These are phyloP conservation scores for Zygoascus flipseniorum DNA, from an alignment of 805 yeast species.

Conservation along the genomic window DNA sequence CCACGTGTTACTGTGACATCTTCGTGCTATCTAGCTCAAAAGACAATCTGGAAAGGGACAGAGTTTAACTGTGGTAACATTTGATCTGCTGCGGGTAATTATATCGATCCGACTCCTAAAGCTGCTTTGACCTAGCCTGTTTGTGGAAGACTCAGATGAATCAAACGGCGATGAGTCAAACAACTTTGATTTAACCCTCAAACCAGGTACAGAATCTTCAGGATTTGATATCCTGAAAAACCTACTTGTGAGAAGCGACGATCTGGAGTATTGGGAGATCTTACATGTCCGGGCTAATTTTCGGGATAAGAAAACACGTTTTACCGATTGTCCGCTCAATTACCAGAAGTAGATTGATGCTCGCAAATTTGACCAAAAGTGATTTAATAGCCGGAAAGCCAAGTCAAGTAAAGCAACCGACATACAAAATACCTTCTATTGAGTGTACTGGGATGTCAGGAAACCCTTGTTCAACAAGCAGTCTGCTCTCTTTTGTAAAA, in stretches of 20 bases:
- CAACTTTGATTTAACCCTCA: conserved; percentile 10
- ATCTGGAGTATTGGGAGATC: conserved; percentile 46
- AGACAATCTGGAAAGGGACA: conserved; percentile 7
- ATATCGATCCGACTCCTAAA: conserved; percentile 34
- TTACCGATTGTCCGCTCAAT: conserved; percentile 19
- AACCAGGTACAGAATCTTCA: conserved; percentile 11
- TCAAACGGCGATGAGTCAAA: not conserved
- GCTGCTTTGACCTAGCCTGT: conserved; percentile 21
- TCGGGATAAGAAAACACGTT: conserved; percentile 17
- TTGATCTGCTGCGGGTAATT: conserved; percentile 43
- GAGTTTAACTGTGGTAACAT: conserved; percentile 27
- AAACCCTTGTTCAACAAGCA: too few species aligned
- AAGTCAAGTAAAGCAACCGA: too few species aligned
- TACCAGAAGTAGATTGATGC: conserved; percentile 12
- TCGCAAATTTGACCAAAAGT: too few species aligned
- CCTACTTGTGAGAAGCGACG: conserved; percentile 50
- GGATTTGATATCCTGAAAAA: conserved; percentile 40
- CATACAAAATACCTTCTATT: too few species aligned
- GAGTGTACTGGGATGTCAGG: too few species aligned
- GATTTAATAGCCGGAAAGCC: too few species aligned
- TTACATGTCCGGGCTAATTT: conserved; percentile 46
- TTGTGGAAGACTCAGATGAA: conserved; percentile 16
- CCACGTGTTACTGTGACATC: conserved; percentile 30
- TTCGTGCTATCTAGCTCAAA: conserved; percentile 33
- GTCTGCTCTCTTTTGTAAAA: too few species aligned